A percentile compares a stretch with the other conserved stretches of the same genome.
These are phyloP conservation scores for Boeremia exigua DNA, from an alignment of 2,329 filamentous ascomycete genomes.

Conservation along the genomic window DNA sequence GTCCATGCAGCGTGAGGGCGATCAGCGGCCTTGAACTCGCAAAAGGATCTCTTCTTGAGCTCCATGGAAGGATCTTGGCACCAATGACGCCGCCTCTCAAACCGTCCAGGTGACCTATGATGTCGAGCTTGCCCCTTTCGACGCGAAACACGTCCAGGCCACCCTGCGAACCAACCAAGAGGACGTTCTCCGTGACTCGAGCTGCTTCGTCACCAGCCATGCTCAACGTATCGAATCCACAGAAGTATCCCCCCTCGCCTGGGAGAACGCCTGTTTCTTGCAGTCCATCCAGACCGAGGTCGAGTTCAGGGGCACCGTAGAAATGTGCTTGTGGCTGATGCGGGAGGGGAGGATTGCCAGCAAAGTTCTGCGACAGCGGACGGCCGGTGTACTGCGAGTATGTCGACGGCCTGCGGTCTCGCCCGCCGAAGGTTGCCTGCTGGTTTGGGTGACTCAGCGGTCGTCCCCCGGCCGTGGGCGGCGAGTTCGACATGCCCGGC, in stretches of 20 bases:
- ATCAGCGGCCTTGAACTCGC: slow-evolving; percentile 72
- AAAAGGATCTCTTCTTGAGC: slow-evolving; percentile 58
- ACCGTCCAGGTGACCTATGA: slow-evolving; percentile 73
- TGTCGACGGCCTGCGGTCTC: slow-evolving; percentile 58
- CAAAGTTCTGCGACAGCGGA: slow-evolving; percentile 54
- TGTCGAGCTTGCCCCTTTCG: slow-evolving; percentile 73
- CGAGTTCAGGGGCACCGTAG: slow-evolving; percentile 75
- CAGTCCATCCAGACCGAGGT: slow-evolving; percentile 61
- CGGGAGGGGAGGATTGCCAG: slow-evolving; percentile 68
- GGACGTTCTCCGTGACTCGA: slow-evolving; percentile 63
- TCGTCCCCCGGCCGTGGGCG: slow-evolving; percentile 36
- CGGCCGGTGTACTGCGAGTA: slow-evolving; percentile 56
- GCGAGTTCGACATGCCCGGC: slow-evolving; percentile 49
- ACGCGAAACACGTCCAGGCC: slow-evolving; percentile 78
- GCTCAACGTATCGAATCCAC: slow-evolving; percentile 76
- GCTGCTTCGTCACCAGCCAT: slow-evolving; percentile 54
- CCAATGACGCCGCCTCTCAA: slow-evolving; percentile 79
- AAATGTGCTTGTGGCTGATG: slow-evolving; percentile 80
- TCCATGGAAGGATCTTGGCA: slow-evolving; percentile 82
- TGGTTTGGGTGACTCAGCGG: slow-evolving; percentile 57
- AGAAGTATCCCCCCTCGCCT: slow-evolving; percentile 76
- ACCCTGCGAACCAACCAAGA: slow-evolving; percentile 81
- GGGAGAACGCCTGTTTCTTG: slow-evolving; percentile 61
- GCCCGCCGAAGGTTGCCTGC: slow-evolving; percentile 51
- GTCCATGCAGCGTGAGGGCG: slow-evolving; percentile 81